phyloP scores from a whole-genome alignment of 2,329 filamentous ascomycete species.

The Triangularia verruculosa region DNA sequence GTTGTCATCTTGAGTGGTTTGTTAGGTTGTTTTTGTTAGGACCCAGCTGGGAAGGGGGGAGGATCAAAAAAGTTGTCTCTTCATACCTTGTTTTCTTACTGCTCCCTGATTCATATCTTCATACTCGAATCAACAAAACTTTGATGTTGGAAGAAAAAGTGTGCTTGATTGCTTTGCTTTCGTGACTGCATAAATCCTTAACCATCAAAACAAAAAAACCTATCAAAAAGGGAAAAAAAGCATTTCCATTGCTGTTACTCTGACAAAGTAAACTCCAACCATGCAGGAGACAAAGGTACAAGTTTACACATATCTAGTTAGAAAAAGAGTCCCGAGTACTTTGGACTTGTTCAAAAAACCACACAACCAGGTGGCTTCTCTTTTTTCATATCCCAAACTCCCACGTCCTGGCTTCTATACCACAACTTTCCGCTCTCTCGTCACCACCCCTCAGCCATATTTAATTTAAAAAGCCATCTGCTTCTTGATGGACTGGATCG shows the following conservation, averaged over 20 bases:
- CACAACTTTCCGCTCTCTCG: not conserved
- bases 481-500: constrained; percentile 95
- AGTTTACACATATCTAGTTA: constrained; percentile 28
- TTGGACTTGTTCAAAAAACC: not conserved
- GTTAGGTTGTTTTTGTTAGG: not conserved
- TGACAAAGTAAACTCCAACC: constrained; percentile 35
- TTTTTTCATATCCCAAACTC: constrained; percentile 12
- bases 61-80: not conserved
- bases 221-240: constrained; percentile 4
- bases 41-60: not conserved
- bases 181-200: not conserved
- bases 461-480: constrained; percentile 66
- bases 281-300: constrained; percentile 32
- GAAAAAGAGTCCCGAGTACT: constrained; percentile 9
- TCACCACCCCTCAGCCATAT: not conserved
- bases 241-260: constrained; percentile 25
- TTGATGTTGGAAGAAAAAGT: not conserved
- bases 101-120: not conserved
- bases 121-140: not conserved
- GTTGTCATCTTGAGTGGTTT: not conserved
- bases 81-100: not conserved
- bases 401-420: not conserved
- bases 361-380: not conserved
- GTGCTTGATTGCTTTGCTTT: not conserved
- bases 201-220: constrained; percentile 14